Base-by-base conservation (phyloP, 2,329 filamentous ascomycete genomes). In the Trichoderma simmonsii region DNA sequence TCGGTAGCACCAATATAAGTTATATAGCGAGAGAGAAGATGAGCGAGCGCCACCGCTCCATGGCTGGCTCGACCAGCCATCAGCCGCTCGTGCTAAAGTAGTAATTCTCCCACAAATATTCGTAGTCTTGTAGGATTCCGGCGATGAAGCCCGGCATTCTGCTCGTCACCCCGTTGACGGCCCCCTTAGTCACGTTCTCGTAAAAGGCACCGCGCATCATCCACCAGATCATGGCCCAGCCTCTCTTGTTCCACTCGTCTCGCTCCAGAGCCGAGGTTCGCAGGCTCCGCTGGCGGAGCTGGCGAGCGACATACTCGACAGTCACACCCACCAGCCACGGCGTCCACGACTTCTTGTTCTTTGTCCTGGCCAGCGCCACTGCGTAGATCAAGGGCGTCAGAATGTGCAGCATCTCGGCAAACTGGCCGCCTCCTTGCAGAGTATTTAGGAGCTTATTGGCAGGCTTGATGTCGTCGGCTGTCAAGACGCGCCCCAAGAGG, bases 101-200 rank as follows among this genome's bases (percentile, higher is more conserved):
- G 82, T 98, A 98, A 77, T 97, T 95, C 82, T 98, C 94, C 96
- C 96, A 99, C 36, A 99, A 86, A 80, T 97, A 98, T 82, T 97
- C 93, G 80, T 99, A 99, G 81, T 99, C 96, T 80, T 98, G 94
- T 74, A 98, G 82, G 60, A 99, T 92, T 71, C 93, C 93, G 9
- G 91, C 92, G 28, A 97, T 86, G 79, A 99, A 89, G 75, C 92
- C 90, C 61, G 97, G 88, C 81, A 97, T 86, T 67, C 92, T 90
- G 78, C 91, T 92, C 75, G 90, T 91, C 75, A 97, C 87, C 77
- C 90, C 92, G 34, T 85, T 85, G 8, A 95, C 91, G 15, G 95
- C 82, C 5, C 89, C 88, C 82, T 93, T 93, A 62, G 94, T 97
- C 73, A 98, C 87, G 77, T 94, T 93, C 82, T 98, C 93, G 82